Percentiles rank a stretch among this genome's conserved stretches.
Evolutionary conservation across 257 asterid species (phyloP).

Genomic region (Gynochthodes officinalis): DNA sequence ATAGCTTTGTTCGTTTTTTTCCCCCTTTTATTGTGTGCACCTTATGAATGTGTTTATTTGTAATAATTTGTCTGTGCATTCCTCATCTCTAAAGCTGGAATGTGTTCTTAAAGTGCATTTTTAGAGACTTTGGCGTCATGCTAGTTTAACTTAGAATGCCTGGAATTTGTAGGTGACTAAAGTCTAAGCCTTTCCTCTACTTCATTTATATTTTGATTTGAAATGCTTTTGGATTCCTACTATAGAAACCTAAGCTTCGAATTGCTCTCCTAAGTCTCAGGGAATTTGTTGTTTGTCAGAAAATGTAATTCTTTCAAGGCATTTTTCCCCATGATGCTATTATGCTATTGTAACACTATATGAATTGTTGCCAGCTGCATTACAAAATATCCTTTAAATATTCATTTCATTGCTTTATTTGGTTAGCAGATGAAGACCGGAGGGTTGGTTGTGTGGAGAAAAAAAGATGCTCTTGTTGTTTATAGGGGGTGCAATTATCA

Average conservation of each 20-base stretch:
- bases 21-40: neutral
- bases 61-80: neutral
- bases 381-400: neutral
- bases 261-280: neutral
- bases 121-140: neutral
- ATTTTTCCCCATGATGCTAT: neutral
- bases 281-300: neutral
- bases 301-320: neutral
- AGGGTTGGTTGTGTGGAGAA: slow-evolving; percentile 74
- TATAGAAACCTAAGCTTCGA: neutral
- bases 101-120: neutral
- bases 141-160: neutral
- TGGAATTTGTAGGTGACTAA: neutral
- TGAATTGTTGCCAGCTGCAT: neutral
- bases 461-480: slow-evolving; percentile 69
- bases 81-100: neutral
- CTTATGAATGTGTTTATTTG: neutral
- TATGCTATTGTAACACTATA: too few relatives aligned
- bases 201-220: neutral
- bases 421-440: slow-evolving; percentile 69
- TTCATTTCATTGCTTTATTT: slow-evolving; percentile 6
- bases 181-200: neutral
- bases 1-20: neutral
- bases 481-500: slow-evolving; percentile 59
- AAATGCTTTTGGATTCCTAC: neutral